Conservation (phyloP, 2,329 filamentous ascomycete genomes). For the Colletotrichum noveboracense region DNA sequence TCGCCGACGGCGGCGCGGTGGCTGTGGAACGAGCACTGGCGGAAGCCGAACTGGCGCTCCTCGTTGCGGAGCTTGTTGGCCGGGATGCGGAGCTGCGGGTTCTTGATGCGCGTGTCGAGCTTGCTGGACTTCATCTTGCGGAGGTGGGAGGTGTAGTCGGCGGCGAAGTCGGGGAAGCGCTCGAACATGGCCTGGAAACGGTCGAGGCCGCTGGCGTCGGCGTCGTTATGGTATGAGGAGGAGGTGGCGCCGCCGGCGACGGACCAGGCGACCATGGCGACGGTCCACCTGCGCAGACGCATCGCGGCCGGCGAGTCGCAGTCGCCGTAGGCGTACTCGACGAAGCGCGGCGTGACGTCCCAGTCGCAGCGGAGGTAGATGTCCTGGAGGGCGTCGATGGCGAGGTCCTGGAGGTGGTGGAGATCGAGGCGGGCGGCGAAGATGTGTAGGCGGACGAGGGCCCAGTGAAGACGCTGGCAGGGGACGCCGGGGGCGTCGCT, state of each 20-base stretch:
- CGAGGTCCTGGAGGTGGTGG: constrained; percentile 56
- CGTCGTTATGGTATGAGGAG: constrained; percentile 25
- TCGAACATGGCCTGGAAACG: constrained; percentile 49
- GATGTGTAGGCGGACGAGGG: constrained; percentile 60
- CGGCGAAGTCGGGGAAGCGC: constrained; percentile 48
- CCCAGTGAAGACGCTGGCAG: constrained; percentile 51
- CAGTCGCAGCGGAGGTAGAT: constrained; percentile 64
- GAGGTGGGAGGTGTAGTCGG: constrained; percentile 58
- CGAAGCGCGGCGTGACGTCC: constrained; percentile 58
- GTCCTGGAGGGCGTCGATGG: constrained; percentile 65
- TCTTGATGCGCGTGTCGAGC: constrained; percentile 61
- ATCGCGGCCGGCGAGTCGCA: constrained; percentile 54
- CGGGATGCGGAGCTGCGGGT: constrained; percentile 63
- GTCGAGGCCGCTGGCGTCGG: constrained; percentile 16
- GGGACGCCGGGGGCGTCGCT: constrained; percentile 23
- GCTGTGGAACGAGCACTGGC: constrained; percentile 66
- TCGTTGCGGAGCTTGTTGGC: constrained; percentile 61
- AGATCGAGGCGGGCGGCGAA: constrained; percentile 60
- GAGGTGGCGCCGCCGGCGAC: constrained; percentile 39
- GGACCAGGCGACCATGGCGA: constrained; percentile 65
- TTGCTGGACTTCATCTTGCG: constrained; percentile 56
- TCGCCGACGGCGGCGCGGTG: constrained; percentile 61
- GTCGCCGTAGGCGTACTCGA: constrained; percentile 59
- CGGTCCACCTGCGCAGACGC: constrained; percentile 62
- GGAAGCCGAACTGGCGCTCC: constrained; percentile 64